A percentile compares a stretch with the other conserved stretches of the same genome.
These are phyloP conservation scores for Russula sp. DNA, from an alignment of 768 basidiomycete genomes.

Conservation along the genomic window DNA sequence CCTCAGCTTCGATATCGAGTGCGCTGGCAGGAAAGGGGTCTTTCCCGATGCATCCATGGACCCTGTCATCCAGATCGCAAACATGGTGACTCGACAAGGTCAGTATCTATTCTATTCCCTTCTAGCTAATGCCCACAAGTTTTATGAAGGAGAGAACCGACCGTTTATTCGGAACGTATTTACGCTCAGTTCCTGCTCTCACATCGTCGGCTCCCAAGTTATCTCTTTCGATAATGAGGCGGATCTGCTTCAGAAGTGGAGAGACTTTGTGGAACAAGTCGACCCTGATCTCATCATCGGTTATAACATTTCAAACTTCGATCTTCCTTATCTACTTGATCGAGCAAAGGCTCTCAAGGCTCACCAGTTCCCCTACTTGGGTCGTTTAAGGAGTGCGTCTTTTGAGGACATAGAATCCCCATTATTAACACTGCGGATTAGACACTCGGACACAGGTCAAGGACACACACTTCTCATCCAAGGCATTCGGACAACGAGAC, in stretches of 20 bases:
- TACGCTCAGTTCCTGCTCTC: conserved; percentile 87
- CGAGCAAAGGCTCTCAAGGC: conserved; percentile 79
- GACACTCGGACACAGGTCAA: conserved; percentile 75
- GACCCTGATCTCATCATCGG: conserved; percentile 97
- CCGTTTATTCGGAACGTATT: conserved; percentile 97
- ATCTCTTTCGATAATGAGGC: conserved; percentile 72
- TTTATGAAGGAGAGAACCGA: conserved; percentile 66
- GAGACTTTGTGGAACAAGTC: conserved; percentile 79
- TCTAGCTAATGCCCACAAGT: background rate
- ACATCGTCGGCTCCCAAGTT: conserved; percentile 98
- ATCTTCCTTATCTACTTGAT: conserved; percentile 94
- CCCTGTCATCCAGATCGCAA: conserved; percentile 97
- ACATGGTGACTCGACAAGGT: conserved; percentile 99
- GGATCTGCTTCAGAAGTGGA: conserved; percentile 76
- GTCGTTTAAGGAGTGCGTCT: conserved; percentile 33
- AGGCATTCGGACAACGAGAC: conserved; percentile 94
- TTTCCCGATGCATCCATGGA: conserved; percentile 89
- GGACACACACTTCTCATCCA: conserved; percentile 95
- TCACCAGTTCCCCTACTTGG: conserved; percentile 63
- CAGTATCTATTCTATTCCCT: background rate
- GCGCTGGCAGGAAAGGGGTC: conserved; percentile 94
- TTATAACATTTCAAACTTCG: conserved; percentile 92
- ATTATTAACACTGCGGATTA: conserved; percentile 31
- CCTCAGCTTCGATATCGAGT: conserved; percentile 98
- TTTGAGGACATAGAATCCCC: background rate